Evolutionary conservation across 1,139 yeast species (phyloP), one percentile per base, ranked within the genome.

Genomic region (Geotrichum candidum): DNA sequence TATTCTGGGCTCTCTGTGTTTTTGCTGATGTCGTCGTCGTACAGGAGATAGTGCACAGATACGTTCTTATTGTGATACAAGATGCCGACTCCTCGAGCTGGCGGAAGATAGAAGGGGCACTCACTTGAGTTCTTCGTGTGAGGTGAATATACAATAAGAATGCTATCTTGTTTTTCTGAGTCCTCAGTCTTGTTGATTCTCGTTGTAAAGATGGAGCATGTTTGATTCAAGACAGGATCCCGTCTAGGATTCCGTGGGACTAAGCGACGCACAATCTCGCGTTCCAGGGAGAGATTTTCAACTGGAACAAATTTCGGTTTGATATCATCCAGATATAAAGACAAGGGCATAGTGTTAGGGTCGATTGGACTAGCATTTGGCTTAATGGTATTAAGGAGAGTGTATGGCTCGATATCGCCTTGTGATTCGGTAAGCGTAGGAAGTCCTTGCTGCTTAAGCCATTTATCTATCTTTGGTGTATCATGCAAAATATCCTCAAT

Each of bases 231-330:
- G 25, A 90, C 83, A 60, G 84, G 82, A 70, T 92, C 98, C 68
- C 90, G 87, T 70, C 83, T 85, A 0, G 97, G 97, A 70, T 91
- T 92, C 71, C 98, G 78, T 3, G 98, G 98, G 23, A 92, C 82
- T 53, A 92, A 84, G 65, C 96, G 79, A 67, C 97, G 80, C 27
- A 90, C 90, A 51, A 88, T 78, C 66, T 85, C 84, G 38, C 78
- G 73, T 55, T 78, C 77, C 1, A 84, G 78, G 25, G 70, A 70
- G 57, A 80, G 76, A 2, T 72, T 66, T 0, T 70, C 73, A 13
- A 82, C 68, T 0, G 84, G 84, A 1, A 82, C 79, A 2, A 70
- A 59, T 64, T 84, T 78, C 15, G 89, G 77, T 3, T 75, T 75
- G 0, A 81, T 73, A 70, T 89, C 96, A 41, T 80, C 82, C 38